These are phyloP conservation scores for Geotrichum siamense DNA, from an alignment of 1,139 yeast species.

Conservation along the genomic window DNA sequence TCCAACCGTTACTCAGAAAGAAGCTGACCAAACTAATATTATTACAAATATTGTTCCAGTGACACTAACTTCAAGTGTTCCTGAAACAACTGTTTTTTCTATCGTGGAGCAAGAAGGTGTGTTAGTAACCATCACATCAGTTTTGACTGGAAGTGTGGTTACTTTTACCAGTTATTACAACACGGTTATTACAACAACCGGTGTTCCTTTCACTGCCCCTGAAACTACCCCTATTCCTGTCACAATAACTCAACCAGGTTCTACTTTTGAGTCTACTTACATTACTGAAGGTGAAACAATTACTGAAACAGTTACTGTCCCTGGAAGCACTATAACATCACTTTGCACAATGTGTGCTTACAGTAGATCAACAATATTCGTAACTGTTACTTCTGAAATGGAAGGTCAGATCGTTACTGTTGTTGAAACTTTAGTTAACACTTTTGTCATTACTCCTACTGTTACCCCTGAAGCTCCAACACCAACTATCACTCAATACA, in stretches of 20 bases:
- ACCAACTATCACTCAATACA: background rate
- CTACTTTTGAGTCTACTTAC: slow-evolving; percentile 1
- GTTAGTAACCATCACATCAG: slow-evolving; percentile 3
- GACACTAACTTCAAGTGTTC: slow-evolving; percentile 1
- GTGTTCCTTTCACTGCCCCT: background rate
- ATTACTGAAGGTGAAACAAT: slow-evolving; percentile 3
- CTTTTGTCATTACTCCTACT: slow-evolving; percentile 1
- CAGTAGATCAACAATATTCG: background rate
- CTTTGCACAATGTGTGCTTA: background rate
- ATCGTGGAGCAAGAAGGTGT: background rate
- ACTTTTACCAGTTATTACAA: background rate
- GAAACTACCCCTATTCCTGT: slow-evolving; percentile 2
- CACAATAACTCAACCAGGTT: background rate
- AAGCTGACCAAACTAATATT: background rate
- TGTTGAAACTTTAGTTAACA: background rate
- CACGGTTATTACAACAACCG: slow-evolving; percentile 1
- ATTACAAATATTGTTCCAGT: background rate
- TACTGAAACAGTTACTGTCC: background rate
- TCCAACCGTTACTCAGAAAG: slow-evolving; percentile 1
- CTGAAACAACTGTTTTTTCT: slow-evolving; percentile 2
- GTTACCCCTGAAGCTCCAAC: slow-evolving; percentile 4
- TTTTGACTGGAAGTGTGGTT: slow-evolving; percentile 1
- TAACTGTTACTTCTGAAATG: slow-evolving; percentile 3
- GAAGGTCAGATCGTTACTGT: slow-evolving; percentile 2
- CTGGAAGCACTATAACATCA: background rate